Evolutionary conservation across 306 rosid species (phyloP), one percentile per base, ranked within the genome.

Genomic region (Vigna unguiculata): DNA sequence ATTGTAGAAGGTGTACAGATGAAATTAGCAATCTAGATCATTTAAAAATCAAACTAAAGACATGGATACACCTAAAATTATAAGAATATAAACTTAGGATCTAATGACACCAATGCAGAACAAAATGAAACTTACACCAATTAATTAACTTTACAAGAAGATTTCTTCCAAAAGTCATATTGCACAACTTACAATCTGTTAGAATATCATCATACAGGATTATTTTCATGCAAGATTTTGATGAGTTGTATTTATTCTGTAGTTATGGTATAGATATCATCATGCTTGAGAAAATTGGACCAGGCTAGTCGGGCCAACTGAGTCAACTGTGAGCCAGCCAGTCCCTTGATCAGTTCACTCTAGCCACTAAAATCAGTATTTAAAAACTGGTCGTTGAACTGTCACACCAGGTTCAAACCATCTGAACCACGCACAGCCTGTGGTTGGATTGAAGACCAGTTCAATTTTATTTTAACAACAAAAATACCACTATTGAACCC

Each of bases 1-100:
- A 82, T 72, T 61, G 73, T 69, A 45, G 25, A 48, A 46, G 78
- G 59, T 28, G 66, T 41, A 80, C 45, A 85, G 62, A 69, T 62
- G 25, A 20, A 63, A 71, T 77, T 21, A 66, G 57, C 60, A 79
- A 73, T 52, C 69, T 51, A 25, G 53, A 66, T 13, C 22, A 19
- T 66, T 46, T 41, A 41, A 49, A 63, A 38, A 53, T 64, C 36
- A 13, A 80, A 72, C 51, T 38, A 41, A 65, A 74, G 61, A 46
- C 36, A 46, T 61, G 8, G 51, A 61, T 19, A 61, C 30, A 47
- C 45, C 17, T 0, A 40, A 7, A 67, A 67, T 52, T 15, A 40
- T 19, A 20, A 10, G n/a, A 45, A 66, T 53, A 68, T n/a, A 77
- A 53, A 77, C 45, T 21, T 25, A 10, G 43, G 45, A 62, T 61